Conservation (phyloP, 495 filamentous ascomycete species). For the Tuber aestivum region DNA sequence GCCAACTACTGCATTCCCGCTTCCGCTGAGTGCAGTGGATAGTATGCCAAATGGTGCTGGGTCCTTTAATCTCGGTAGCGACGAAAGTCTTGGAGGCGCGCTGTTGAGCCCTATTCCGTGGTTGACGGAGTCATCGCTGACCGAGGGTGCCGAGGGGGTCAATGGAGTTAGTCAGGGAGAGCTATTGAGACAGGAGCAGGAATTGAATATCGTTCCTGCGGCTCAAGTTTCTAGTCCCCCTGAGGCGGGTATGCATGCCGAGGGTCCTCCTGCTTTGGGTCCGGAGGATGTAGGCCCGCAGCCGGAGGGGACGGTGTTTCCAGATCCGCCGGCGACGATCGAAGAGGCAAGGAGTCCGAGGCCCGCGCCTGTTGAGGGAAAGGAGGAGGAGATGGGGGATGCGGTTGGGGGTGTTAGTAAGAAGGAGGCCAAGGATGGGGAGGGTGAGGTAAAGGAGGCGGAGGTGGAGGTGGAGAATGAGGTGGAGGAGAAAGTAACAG, state of each 20-base stretch:
- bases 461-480: slow-evolving; percentile 11
- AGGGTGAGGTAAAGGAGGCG: slow-evolving; percentile 26
- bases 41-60: slow-evolving; percentile 33
- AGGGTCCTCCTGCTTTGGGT: slow-evolving; percentile 75
- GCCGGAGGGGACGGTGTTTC: slow-evolving; percentile 43
- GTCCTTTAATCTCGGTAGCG: slow-evolving; percentile 56
- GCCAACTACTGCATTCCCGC: slow-evolving; percentile 69
- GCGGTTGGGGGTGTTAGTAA: slow-evolving; percentile 47
- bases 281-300: slow-evolving; percentile 84
- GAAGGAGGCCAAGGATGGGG: slow-evolving; percentile 28
- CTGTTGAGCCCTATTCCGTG: slow-evolving; percentile 91
- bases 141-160: slow-evolving; percentile 35
- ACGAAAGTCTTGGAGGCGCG: slow-evolving; percentile 85
- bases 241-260: slow-evolving; percentile 55
- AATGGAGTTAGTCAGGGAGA: slow-evolving; percentile 68
- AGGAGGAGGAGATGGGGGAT: slow-evolving; percentile 46
- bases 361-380: slow-evolving; percentile 46
- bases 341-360: slow-evolving; percentile 33
- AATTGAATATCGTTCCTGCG: slow-evolving; percentile 59
- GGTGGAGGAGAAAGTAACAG: background rate
- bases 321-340: slow-evolving; percentile 23
- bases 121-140: slow-evolving; percentile 50
- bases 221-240: slow-evolving; percentile 46
- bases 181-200: slow-evolving; percentile 70
- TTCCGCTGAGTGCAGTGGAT: slow-evolving; percentile 58